Percentiles rank a stretch among this genome's conserved stretches.
These are phyloP conservation scores for Penicillium sp. DNA, from an alignment of 2,329 filamentous ascomycete genomes.

Conservation along the genomic window DNA sequence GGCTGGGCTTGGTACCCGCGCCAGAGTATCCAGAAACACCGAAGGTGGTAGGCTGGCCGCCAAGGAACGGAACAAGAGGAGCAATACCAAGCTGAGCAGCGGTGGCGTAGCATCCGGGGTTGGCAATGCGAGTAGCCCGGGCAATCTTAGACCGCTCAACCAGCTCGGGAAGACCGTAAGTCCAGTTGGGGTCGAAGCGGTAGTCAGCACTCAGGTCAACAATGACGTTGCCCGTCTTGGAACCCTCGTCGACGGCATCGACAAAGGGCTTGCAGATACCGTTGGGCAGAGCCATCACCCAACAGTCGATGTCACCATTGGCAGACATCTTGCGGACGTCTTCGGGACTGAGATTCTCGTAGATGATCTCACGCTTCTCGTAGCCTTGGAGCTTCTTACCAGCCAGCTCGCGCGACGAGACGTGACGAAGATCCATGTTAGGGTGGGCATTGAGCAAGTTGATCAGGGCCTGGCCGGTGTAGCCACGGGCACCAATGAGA, in stretches of 20 bases:
- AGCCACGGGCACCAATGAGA: slow-evolving; percentile 87
- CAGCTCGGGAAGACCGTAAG: slow-evolving; percentile 86
- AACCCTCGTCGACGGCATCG: slow-evolving; percentile 75
- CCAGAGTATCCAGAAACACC: slow-evolving; percentile 93
- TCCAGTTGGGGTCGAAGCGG: slow-evolving; percentile 81
- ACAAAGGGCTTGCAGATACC: slow-evolving; percentile 92
- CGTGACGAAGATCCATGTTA: slow-evolving; percentile 82
- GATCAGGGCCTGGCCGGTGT: slow-evolving; percentile 89
- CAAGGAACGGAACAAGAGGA: slow-evolving; percentile 74
- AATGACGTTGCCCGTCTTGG: slow-evolving; percentile 69
- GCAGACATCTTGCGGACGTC: slow-evolving; percentile 83
- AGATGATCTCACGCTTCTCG: slow-evolving; percentile 84
- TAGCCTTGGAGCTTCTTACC: slow-evolving; percentile 88
- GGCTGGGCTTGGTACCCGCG: slow-evolving; percentile 87
- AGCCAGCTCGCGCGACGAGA: slow-evolving; percentile 87
- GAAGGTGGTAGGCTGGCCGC: slow-evolving; percentile 77
- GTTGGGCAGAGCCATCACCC: slow-evolving; percentile 97
- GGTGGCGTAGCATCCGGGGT: slow-evolving; percentile 94
- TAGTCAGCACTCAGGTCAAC: slow-evolving; percentile 97
- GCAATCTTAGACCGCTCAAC: slow-evolving; percentile 73
- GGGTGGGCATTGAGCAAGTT: slow-evolving; percentile 83
- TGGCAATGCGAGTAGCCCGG: slow-evolving; percentile 76
- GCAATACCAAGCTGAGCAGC: slow-evolving; percentile 86
- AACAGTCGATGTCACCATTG: slow-evolving; percentile 83
- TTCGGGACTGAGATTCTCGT: slow-evolving; percentile 84